phyloP scores from a whole-genome alignment of 306 rosid species.

The Quercus berberidifolia region DNA sequence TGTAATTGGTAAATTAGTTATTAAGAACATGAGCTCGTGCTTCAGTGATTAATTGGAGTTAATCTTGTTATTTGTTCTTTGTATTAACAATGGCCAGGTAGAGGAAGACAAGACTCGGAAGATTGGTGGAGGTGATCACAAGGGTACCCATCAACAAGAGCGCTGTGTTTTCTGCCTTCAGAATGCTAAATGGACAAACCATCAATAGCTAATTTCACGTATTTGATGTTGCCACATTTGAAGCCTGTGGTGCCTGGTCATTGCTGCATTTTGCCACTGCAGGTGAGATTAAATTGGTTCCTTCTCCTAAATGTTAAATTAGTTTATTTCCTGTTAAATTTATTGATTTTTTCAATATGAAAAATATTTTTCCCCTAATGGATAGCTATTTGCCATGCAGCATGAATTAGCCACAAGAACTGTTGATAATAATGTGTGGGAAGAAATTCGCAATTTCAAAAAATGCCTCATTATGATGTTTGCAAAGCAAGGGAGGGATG shows the following conservation, averaged over 20 bases:
- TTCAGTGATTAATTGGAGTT: constrained; percentile 20
- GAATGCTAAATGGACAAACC: constrained; percentile 48
- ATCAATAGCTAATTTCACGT: constrained; percentile 75
- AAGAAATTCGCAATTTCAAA: constrained; percentile 87
- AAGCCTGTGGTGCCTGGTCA: constrained; percentile 84
- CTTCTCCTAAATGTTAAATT: constrained; percentile 2
- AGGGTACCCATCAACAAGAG: too few species aligned
- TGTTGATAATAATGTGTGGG: constrained; percentile 74
- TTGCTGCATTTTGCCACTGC: constrained; percentile 87
- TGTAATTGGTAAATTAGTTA: neutral
- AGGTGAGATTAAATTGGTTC: constrained; percentile 46
- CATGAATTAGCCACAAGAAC: constrained; percentile 82
- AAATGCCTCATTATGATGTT: constrained; percentile 96
- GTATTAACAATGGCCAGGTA: too few species aligned
- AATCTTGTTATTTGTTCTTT: neutral
- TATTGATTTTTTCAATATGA: neutral
- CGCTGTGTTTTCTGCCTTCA: too few species aligned
- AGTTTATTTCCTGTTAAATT: neutral
- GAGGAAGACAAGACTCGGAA: too few species aligned
- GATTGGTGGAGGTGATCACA: too few species aligned
- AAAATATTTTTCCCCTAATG: neutral
- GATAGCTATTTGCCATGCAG: constrained; percentile 32
- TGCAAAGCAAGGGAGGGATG: constrained; percentile 81
- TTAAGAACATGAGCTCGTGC: neutral
- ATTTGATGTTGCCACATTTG: constrained; percentile 83